Percentiles rank a stretch among this genome's conserved stretches.
These are phyloP conservation scores for Blastocystis sp. DNA, from an alignment of 352 stramenopile species.

Conservation along the genomic window DNA sequence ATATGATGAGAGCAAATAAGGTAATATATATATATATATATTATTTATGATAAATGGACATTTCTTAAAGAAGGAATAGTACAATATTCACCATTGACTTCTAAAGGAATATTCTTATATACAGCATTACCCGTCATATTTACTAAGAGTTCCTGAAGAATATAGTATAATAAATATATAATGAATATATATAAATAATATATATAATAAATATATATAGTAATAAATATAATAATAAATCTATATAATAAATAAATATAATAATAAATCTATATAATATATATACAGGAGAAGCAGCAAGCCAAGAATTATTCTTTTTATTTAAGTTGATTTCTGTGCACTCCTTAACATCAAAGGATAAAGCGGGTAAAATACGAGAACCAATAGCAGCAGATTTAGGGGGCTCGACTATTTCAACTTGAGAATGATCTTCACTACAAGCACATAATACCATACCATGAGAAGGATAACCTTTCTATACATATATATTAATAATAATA, in stretches of 20 bases:
- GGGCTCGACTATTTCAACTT: slow-evolving; percentile 8
- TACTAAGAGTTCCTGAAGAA: slow-evolving; percentile 17
- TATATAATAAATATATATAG: neutral
- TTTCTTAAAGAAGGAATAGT: slow-evolving; percentile 8
- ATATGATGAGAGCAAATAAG: too few relatives aligned
- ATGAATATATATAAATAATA: neutral
- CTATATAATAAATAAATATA: neutral
- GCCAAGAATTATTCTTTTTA: neutral
- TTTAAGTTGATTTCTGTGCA: too few relatives aligned
- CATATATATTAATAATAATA: too few relatives aligned
- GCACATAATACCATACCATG: slow-evolving; percentile 30
- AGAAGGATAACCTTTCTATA: slow-evolving; percentile 22
- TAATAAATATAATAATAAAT: neutral
- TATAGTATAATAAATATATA: neutral
- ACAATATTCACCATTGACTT: slow-evolving; percentile 8
- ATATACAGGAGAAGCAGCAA: slow-evolving; percentile 13
- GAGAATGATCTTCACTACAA: slow-evolving; percentile 14
- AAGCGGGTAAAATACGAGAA: too few relatives aligned
- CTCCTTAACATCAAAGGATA: too few relatives aligned
- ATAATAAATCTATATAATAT: neutral
- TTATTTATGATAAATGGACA: slow-evolving; percentile 13
- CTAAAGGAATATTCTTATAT: slow-evolving; percentile 16
- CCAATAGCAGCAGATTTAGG: too few relatives aligned
- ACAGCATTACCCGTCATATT: slow-evolving; percentile 12
- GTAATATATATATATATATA: slow-evolving; percentile 15